Base-by-base conservation (phyloP, 805 yeast genomes). In the Saccharomycodes ludwigii region DNA sequence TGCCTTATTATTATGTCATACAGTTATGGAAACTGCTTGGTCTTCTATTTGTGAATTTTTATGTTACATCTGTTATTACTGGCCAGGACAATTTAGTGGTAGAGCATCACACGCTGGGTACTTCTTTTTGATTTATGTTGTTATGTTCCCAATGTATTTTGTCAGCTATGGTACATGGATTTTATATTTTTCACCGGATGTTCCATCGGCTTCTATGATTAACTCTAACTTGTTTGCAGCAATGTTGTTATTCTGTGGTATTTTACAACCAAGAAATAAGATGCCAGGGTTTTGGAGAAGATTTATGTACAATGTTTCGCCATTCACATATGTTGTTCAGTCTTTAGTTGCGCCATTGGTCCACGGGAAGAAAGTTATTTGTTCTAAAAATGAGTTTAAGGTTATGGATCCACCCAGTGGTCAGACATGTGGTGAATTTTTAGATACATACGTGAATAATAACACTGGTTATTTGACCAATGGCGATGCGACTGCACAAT, bases 211-310 rank as follows among this genome's bases (percentile, higher is more conserved):
- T 30, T 53, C 63, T 21, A 56, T 62, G 51, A 53, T 61, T 35
- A 54, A 54, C 38, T 56, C 66, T 13, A 54, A 59, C 42, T 59
- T 75, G 55, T 61, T 77, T 32, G 54, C 65, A 5, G 71, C 71
- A 30, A 58, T 73, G 57, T 50, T 74, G 40, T 56, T 70, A 37
- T 61, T 70, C 49, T 73, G 75, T 47, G 62, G 73, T 54, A 71
- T 63, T 33, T 52, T 67, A 43, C 68, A 64, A 42, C 69, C 69
- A 20, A 49, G 40, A 24, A 40, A 47, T 18, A 52, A 53, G 39
- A 59, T 61, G 58, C 72, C 72, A 14, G 57, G 59, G 3, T 65
- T 66, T 52, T 66, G 71, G 72, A 61, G 60, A 26, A n/a, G n/a
- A n/a, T 61, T 61, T 40, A 57, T 65, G 61, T 63, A 57, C 49